Evolutionary conservation across 495 filamentous ascomycete species (phyloP).

Genomic region (Hyaloscypha bicolor): DNA sequence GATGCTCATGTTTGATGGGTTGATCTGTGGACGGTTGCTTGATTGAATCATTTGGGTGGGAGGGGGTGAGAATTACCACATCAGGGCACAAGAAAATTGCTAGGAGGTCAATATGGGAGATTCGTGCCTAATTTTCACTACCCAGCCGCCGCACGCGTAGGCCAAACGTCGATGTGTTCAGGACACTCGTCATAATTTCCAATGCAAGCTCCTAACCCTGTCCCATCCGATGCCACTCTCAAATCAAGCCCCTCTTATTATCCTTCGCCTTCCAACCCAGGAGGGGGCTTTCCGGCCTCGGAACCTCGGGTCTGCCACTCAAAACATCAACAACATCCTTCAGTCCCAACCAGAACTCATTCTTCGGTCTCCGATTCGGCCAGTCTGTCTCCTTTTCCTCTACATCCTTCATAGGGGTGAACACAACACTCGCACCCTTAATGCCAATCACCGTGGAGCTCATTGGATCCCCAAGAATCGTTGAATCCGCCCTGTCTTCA

Average conservation of each 20-base stretch:
- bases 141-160: background rate
- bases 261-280: conserved; percentile 55
- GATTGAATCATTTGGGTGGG: no score
- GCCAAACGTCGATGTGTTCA: background rate
- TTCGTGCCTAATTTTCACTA: background rate
- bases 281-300: conserved; percentile 44
- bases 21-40: no score
- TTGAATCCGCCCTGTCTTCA: conserved; percentile 63
- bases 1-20: no score
- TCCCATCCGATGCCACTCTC: background rate
- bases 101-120: background rate
- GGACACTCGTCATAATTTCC: background rate
- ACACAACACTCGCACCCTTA: conserved; percentile 84
- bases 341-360: conserved; percentile 82
- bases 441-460: conserved; percentile 87
- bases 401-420: conserved; percentile 72
- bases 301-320: conserved; percentile 65
- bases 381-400: conserved; percentile 93
- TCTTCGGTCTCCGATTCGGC: conserved; percentile 80
- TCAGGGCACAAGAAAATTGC: no score
- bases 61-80: no score
- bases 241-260: conserved; percentile 47
- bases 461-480: conserved; percentile 68
- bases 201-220: background rate
- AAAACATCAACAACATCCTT: conserved; percentile 84